Evolutionary conservation across 2,329 filamentous ascomycete genomes (phyloP), one percentile per base, ranked within the genome.

Genomic region (Neoascochyta sp.): DNA sequence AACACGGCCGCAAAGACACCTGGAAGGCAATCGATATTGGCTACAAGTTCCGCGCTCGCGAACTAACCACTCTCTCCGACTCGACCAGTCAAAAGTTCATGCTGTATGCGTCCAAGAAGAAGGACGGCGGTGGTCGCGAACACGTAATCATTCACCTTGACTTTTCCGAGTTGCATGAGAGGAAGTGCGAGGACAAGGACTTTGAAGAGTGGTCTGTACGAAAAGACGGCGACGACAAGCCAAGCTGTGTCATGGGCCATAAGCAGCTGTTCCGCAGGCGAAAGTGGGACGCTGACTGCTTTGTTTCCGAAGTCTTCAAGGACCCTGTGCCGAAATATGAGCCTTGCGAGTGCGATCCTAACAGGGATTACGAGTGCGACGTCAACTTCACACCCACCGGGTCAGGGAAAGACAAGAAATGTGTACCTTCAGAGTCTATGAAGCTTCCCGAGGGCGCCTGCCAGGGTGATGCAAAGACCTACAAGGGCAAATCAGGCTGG

Each of bases 211-310:
- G 92, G 92, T 78, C 79, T 44, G 92, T 92, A 14, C 80, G 89
- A 10, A 74, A 85, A 20, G 83, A 94, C 54, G 76, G 83, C 16
- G 76, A 95, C 13, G 83, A 83, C 17, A 76, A 94, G 29, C 76
- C 89, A 3, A 86, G 81, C 28, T 98, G 92, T 60, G 71, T 98
- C 45, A 96, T 98, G 90, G 92, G 92, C 12, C 89, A 95, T 60
- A 94, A 82, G 52, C 90, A 96, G 58, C 86, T 77, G 41, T 98
- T 84, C 64, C 75, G 71, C 32, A 80, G 92, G 43, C 81, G 92
- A 49, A 96, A 93, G 70, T 83, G 87, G 58, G 76, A 86, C 48
- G 83, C 85, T 11, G 79, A 94, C 39, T 98, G 93, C 64, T 94
- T 95, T 59, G 74, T 96, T 47, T 84, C 86, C 49, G 74, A 85